These are phyloP conservation scores for Phaeosphaeriaceae sp. DNA, from an alignment of 2,329 filamentous ascomycete genomes.

Conservation along the genomic window DNA sequence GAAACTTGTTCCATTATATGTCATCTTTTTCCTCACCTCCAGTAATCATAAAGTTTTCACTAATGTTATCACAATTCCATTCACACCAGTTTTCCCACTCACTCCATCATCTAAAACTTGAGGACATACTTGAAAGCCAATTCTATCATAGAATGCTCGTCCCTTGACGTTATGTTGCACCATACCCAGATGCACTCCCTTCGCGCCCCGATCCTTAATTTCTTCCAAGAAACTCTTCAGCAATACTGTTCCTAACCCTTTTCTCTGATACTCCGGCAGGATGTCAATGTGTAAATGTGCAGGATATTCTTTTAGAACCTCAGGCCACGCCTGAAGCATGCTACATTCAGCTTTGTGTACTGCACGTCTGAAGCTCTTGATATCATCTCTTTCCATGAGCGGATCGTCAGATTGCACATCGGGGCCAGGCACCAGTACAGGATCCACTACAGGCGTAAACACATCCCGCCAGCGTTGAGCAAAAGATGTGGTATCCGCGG, in stretches of 20 bases:
- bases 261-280: slow-evolving; percentile 39
- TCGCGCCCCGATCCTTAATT: slow-evolving; percentile 28
- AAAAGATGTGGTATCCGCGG: slow-evolving; percentile 35
- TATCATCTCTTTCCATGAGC: slow-evolving; percentile 26
- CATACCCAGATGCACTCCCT: slow-evolving; percentile 47
- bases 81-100: slow-evolving; percentile 32
- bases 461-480: slow-evolving; percentile 32
- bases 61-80: slow-evolving; percentile 32
- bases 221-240: slow-evolving; percentile 33
- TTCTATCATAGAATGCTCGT: slow-evolving; percentile 35
- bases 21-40: neutral
- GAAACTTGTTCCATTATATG: neutral
- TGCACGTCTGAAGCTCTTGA: slow-evolving; percentile 20
- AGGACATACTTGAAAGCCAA: slow-evolving; percentile 31
- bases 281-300: slow-evolving; percentile 50
- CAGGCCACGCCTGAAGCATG: slow-evolving; percentile 23
- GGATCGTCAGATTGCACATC: slow-evolving; percentile 9
- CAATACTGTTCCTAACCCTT: slow-evolving; percentile 39
- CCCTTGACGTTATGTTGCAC: slow-evolving; percentile 38
- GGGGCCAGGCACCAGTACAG: slow-evolving; percentile 20
- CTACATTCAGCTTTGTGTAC: slow-evolving; percentile 33
- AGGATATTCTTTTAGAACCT: slow-evolving; percentile 34
- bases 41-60: slow-evolving; percentile 27
- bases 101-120: slow-evolving; percentile 35
- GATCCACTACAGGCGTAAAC: slow-evolving; percentile 35